These are phyloP conservation scores for Salvia hispanica DNA, from an alignment of 257 asterid species.

Conservation along the genomic window DNA sequence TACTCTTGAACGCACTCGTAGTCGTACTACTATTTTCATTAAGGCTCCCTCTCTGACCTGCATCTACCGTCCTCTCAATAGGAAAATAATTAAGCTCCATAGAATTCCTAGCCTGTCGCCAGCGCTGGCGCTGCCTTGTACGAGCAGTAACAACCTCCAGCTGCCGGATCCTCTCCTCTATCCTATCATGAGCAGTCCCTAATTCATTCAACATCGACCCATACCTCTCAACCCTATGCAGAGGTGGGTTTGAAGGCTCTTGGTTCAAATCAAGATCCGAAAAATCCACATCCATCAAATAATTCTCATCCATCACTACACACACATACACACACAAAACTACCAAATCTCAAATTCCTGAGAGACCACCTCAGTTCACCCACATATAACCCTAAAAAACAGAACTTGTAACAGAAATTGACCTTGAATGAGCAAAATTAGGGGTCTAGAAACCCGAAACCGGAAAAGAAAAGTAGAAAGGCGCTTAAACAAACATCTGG, in stretches of 20 bases:
- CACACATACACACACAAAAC: conserved; percentile 26
- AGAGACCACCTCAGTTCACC: conserved; percentile 30
- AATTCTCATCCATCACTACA: conserved; percentile 50
- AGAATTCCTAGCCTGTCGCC: conserved; percentile 52
- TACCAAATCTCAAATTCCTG: conserved; percentile 29
- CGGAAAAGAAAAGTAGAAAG: not conserved
- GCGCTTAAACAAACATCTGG: conserved; percentile 21
- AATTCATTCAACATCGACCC: conserved; percentile 57
- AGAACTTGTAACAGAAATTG: conserved; percentile 24
- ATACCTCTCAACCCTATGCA: conserved; percentile 46
- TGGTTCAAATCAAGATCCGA: conserved; percentile 84
- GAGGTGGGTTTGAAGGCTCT: conserved; percentile 53
- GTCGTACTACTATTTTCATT: conserved; percentile 31
- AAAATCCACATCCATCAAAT: conserved; percentile 52
- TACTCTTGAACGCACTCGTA: conserved; percentile 36
- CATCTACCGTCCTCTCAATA: conserved; percentile 33
- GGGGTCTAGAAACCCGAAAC: conserved; percentile 28
- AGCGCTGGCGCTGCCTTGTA: conserved; percentile 69
- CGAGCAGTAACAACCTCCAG: conserved; percentile 80
- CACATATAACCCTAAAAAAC: conserved; percentile 19
- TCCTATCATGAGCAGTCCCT: conserved; percentile 62
- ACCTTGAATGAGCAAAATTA: conserved; percentile 29
- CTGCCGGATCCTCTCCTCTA: conserved; percentile 76
- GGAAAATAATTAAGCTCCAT: conserved; percentile 36
- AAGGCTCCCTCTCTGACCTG: conserved; percentile 35